Evolutionary conservation across 768 basidiomycete genomes (phyloP), one percentile per base, ranked within the genome.

Genomic region (Mycena albidolilacea): DNA sequence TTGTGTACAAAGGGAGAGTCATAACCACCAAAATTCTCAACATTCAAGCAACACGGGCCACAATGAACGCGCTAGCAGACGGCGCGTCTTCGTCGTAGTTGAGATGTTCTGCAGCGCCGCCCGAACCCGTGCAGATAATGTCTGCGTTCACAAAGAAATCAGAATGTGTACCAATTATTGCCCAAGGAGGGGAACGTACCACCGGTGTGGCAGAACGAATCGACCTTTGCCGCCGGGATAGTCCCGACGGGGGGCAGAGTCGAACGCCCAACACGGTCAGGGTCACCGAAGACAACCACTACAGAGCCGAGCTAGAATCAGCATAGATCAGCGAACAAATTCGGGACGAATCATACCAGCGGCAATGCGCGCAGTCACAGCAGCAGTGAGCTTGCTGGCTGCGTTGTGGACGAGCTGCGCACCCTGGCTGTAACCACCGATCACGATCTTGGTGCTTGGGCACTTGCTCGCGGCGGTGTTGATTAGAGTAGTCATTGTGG

Each of bases 341-440:
- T 23, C 3, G 15, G 41, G 17, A 41, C 37, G 23, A 55, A 30
- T 30, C 54, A 7, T 66, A 66, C 64, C 64, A 11, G 64, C 64
- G 38, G 50, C 64, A 23, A 65, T 65, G 17, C 64, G 48, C 7
- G 48, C 64, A 43, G 64, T 66, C 12, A 57, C 54, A 15, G 52
- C 15, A 23, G 64, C 64, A 0, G n/a, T 8, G 1, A 66, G 64
- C n/a, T 6, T 54, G n/a, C 14, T 21, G 14, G 64, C 64, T 2
- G 66, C 66, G 41, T 67, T 67, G 66, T 67, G 66, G 23, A 59
- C 57, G 23, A 67, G 66, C 57, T 67, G 66, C 1, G 66, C 66
- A 17, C 66, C 66, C 57, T 67, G 66, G 23, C 66, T 67, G 66
- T 67, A 67, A 3, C 66, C 66, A 1, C 66, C 35, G 9, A 67